phyloP scores from a whole-genome alignment of 1,284 basidiomycete genomes.

The Acaromyces ingoldii region DNA sequence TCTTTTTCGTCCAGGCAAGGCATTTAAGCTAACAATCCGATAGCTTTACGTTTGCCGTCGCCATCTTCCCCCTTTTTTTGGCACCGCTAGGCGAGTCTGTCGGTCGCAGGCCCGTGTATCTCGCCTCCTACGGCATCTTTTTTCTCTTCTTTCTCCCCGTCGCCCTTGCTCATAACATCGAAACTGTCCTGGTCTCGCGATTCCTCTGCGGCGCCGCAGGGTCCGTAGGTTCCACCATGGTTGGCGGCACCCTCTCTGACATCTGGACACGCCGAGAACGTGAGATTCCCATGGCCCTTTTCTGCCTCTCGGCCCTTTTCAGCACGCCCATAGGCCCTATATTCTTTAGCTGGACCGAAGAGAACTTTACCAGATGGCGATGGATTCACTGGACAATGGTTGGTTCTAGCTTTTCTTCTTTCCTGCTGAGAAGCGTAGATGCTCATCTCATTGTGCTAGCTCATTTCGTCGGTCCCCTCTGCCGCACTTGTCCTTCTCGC shows the following conservation, averaged over 20 bases:
- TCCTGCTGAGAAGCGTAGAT: not conserved
- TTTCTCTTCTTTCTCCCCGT: slow-evolving; percentile 33
- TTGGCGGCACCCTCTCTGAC: slow-evolving; percentile 40
- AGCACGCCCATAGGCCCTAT: slow-evolving; percentile 65
- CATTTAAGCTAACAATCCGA: too few species aligned
- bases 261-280: slow-evolving; percentile 6
- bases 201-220: slow-evolving; percentile 68
- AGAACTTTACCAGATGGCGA: slow-evolving; percentile 71
- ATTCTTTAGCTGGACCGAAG: slow-evolving; percentile 57
- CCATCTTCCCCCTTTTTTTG: slow-evolving; percentile 62
- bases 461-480: not conserved
- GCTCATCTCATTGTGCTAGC: not conserved
- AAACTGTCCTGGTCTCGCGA: slow-evolving; percentile 66
- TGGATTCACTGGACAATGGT: slow-evolving; percentile 68
- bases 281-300: slow-evolving; percentile 62
- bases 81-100: slow-evolving; percentile 70
- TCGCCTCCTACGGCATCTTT: slow-evolving; percentile 60
- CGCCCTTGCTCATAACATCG: slow-evolving; percentile 61
- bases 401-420: not conserved
- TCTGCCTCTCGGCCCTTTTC: slow-evolving; percentile 52
- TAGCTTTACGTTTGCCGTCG: slow-evolving; percentile 61
- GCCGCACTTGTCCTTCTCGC: slow-evolving; percentile 17
- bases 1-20: too few species aligned
- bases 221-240: slow-evolving; percentile 63
- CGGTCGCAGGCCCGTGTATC: slow-evolving; percentile 66